A percentile compares a stretch with the other conserved stretches of the same genome.
Evolutionary conservation across 2,329 filamentous ascomycete genomes (phyloP).

Genomic region (Fusarium nanum): DNA sequence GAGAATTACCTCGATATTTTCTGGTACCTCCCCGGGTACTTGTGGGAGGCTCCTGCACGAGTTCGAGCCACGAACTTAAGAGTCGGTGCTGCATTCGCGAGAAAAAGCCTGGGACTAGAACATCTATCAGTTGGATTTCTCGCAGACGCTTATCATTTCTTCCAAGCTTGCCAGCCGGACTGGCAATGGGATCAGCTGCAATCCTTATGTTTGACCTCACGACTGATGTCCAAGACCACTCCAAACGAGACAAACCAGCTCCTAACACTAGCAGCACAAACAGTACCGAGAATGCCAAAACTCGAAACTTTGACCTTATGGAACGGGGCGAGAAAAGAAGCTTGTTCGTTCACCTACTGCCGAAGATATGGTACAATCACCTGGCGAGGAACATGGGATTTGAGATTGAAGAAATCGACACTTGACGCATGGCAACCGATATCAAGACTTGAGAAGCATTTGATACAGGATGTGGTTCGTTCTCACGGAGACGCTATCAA

Average conservation of each 20-base stretch:
- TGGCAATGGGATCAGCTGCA: conserved; percentile 6
- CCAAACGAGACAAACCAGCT: background rate
- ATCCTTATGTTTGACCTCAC: conserved; percentile 1
- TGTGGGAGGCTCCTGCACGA: background rate
- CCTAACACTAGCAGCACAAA: background rate
- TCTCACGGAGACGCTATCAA: conserved; percentile 35
- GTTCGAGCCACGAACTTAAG: background rate
- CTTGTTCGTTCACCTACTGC: conserved; percentile 20
- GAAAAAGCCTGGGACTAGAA: background rate
- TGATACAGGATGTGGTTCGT: background rate
- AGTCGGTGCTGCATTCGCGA: background rate
- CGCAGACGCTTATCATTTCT: conserved; percentile 7
- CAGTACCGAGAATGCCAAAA: conserved; percentile 14
- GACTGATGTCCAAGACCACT: background rate
- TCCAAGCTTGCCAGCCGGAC: background rate
- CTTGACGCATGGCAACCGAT: conserved; percentile 5
- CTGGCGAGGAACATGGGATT: conserved; percentile 23
- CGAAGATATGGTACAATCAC: background rate
- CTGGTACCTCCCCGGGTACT: background rate
- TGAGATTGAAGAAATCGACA: background rate
- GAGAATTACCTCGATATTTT: conserved; percentile 18
- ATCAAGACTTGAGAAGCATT: background rate
- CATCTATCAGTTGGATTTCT: conserved; percentile 20
- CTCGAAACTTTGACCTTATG: conserved; percentile 21
- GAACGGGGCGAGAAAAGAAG: conserved; percentile 19